A percentile compares a stretch with the other conserved stretches of the same genome.
phyloP scores from a whole-genome alignment of 1,139 yeast genomes.

The Pneumocystis carinii region DNA sequence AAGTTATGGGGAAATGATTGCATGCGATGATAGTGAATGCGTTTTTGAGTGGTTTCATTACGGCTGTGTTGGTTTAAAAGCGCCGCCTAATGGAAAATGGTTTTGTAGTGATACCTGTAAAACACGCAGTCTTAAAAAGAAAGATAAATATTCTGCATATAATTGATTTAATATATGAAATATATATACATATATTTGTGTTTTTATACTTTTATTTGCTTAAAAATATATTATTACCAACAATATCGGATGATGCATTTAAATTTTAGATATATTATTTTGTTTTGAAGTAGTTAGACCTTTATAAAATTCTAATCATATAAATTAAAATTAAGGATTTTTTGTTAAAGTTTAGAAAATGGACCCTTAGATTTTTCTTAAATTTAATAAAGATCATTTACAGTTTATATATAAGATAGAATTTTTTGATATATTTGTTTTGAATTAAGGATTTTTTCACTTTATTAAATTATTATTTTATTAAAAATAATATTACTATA shows the following conservation, averaged over 20 bases:
- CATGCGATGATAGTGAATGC: conserved; percentile 74
- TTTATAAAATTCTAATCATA: not conserved
- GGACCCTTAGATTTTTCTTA: too few relatives aligned
- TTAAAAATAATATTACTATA: too few relatives aligned
- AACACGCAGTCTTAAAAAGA: conserved; percentile 8
- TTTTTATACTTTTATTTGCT: not conserved
- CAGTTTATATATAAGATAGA: too few relatives aligned
- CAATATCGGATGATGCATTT: too few relatives aligned
- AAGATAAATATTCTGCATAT: not conserved
- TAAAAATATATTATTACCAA: too few relatives aligned
- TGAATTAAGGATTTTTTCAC: too few relatives aligned
- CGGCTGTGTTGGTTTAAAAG: conserved; percentile 58
- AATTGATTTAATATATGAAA: not conserved
- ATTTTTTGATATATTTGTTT: too few relatives aligned
- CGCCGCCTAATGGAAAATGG: conserved; percentile 31
- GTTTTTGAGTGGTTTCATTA: conserved; percentile 75
- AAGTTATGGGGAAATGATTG: conserved; percentile 83
- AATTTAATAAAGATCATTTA: too few relatives aligned
- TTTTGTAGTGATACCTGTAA: conserved; percentile 22
- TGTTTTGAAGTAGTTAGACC: not conserved
- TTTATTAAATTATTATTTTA: too few relatives aligned
- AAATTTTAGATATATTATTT: not conserved
- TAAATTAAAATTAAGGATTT: not conserved
- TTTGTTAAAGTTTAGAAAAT: not conserved
- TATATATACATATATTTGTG: not conserved